Percentiles rank a stretch among this genome's conserved stretches.
Conservation (phyloP, 352 stramenopile species). For the Pythium vanterpoolii region DNA sequence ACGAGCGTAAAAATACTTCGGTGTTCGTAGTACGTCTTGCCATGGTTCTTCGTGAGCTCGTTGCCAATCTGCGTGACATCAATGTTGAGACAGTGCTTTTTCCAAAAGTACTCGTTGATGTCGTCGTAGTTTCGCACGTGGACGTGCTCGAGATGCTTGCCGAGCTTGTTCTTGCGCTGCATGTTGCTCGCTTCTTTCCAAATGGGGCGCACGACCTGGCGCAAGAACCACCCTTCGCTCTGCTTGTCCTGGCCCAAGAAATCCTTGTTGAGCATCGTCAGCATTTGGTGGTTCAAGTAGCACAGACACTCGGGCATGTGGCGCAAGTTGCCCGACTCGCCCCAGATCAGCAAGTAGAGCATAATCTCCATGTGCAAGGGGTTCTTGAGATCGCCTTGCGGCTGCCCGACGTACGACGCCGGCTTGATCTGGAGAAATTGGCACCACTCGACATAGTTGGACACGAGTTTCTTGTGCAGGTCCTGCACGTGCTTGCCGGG, state of each 20-base stretch:
- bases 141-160: slow-evolving; percentile 56
- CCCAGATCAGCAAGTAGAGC: slow-evolving; percentile 82
- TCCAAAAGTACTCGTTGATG: slow-evolving; percentile 90
- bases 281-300: slow-evolving; percentile 80
- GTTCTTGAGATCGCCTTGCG: slow-evolving; percentile 32
- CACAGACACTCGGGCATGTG: slow-evolving; percentile 90
- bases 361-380: slow-evolving; percentile 69
- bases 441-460: slow-evolving; percentile 94
- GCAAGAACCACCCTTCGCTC: slow-evolving; percentile 57
- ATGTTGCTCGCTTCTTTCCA: slow-evolving; percentile 79
- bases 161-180: slow-evolving; percentile 32
- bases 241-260: slow-evolving; percentile 51
- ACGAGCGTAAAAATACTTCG: slow-evolving; percentile 67
- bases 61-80: slow-evolving; percentile 65
- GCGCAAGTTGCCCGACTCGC: slow-evolving; percentile 78
- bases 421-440: slow-evolving; percentile 87
- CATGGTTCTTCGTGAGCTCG: slow-evolving; percentile 49
- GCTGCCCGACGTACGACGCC: slow-evolving; percentile 43
- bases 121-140: slow-evolving; percentile 88
- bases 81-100: slow-evolving; percentile 51
- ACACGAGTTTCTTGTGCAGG: slow-evolving; percentile 83
- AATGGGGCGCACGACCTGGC: slow-evolving; percentile 64
- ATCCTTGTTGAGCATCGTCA: slow-evolving; percentile 60
- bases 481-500: slow-evolving; percentile 55
- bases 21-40: slow-evolving; percentile 88